Base-by-base conservation (phyloP, 208 protist species). In the Angomonas ambiguus region DNA sequence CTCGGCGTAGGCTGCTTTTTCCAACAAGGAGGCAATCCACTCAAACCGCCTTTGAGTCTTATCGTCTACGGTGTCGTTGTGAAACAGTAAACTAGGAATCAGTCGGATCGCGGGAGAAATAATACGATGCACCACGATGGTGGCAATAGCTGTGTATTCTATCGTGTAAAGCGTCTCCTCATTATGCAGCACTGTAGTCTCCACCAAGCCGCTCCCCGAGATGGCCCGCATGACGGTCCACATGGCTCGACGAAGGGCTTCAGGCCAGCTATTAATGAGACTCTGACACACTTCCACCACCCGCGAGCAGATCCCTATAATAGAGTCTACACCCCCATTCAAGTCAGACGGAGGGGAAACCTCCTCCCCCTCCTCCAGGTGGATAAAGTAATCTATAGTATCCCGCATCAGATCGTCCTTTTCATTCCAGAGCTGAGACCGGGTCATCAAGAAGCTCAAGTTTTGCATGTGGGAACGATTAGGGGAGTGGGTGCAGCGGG, bases 81-180 rank as follows among this genome's bases (percentile, higher is more conserved):
- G 62, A 20, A 77, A 38, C 18, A 79, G 34, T 33, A 67, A 70
- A 35, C 60, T 51, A 33, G 71, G 68, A 20, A 71, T 71, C 35
- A 58, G 69, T 27, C 77, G 64, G 34, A 86, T 65, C 61, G 73
- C 57, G 6, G 80, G 76, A 4, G 66, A 49, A 27, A 80, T 58
- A 42, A 71, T 76, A 55, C 67, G 72, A 62, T 69, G 57, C 33
- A 70, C 42, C 27, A 72, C 66, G 55, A 72, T 65, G 28, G 72
- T 77, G 28, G 76, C 69, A 61, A 82, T 82, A n/a, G 72, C 74
- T 27, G 69, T 73, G 42, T 77, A 76, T 59, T 79, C 56, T 6
- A 62, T 62, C 2, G 56, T 62, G 56, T 62, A 62, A 18, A 62
- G 28, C 13, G 56, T 35, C 13, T 62, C 56, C 56, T 62, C 56